Evolutionary conservation across 164 flowering plant species (phyloP).

Genomic region (Buxus sempervirens): DNA sequence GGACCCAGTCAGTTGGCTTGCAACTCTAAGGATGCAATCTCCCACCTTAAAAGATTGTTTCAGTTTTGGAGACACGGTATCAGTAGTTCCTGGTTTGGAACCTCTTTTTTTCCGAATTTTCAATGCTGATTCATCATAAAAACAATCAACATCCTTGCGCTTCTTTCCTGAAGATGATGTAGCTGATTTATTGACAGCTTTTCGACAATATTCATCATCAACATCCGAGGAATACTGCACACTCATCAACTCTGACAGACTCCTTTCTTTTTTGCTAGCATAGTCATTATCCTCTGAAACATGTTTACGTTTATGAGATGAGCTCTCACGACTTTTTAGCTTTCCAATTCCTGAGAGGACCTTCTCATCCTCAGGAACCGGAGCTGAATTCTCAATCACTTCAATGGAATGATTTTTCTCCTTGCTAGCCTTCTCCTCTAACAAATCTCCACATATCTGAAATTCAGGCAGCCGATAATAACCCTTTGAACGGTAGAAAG

Average conservation of each 20-base stretch:
- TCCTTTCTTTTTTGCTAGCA: constrained; percentile 31
- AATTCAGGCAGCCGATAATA: constrained; percentile 43
- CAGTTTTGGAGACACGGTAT: constrained; percentile 15
- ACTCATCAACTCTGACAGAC: constrained; percentile 32
- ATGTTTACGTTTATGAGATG: constrained; percentile 27
- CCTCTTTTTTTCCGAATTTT: constrained; percentile 16
- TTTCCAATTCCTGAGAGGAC: constrained; percentile 17
- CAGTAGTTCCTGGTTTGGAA: constrained; percentile 6
- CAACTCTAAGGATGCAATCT: constrained; percentile 69
- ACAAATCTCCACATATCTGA: constrained; percentile 27
- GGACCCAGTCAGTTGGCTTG: constrained; percentile 57
- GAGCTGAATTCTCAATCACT: constrained; percentile 10
- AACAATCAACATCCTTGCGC: constrained; percentile 19
- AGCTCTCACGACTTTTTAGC: constrained; percentile 13
- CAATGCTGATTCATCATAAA: constrained; percentile 18
- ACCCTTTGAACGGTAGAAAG: constrained; percentile 65
- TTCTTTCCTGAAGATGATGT: constrained; percentile 32
- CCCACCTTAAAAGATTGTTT: constrained; percentile 50
- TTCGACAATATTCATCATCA: constrained; percentile 14
- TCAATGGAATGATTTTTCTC: constrained; percentile 7
- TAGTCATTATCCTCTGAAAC: constrained; percentile 12
- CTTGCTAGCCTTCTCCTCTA: constrained; percentile 29
- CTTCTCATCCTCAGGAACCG: constrained; percentile 14
- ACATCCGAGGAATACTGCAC: constrained; percentile 12
- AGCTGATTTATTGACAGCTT: constrained; percentile 14